Percentiles rank a stretch among this genome's conserved stretches.
Conservation (phyloP, 2,329 filamentous ascomycete species). For the Talaromyces rugulosus region DNA sequence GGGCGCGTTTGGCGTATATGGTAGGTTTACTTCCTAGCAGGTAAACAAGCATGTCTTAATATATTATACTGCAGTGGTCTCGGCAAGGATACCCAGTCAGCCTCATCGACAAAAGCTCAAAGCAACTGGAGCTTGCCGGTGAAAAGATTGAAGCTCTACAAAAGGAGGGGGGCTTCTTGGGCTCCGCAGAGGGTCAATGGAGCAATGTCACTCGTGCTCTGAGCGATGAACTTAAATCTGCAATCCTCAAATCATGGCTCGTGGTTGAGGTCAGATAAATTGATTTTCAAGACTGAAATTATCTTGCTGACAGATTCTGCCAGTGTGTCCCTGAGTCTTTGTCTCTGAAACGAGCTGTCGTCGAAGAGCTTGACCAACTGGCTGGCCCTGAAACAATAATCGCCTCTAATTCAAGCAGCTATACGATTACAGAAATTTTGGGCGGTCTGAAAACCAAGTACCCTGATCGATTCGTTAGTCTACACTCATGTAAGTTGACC, state of each 20-base stretch:
- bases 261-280: constrained; percentile 38
- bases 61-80: constrained; percentile 25
- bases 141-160: constrained; percentile 24
- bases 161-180: neutral
- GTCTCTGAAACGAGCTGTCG: constrained; percentile 16
- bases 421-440: constrained; percentile 40
- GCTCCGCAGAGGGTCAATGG: neutral
- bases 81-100: constrained; percentile 25
- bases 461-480: constrained; percentile 36
- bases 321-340: too few relatives aligned
- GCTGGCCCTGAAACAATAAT: constrained; percentile 35
- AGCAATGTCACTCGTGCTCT: neutral
- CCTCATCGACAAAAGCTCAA: constrained; percentile 25
- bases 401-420: constrained; percentile 47
- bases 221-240: neutral
- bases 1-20: constrained; percentile 32
- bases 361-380: constrained; percentile 36
- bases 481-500: constrained; percentile 32
- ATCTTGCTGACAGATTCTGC: too few relatives aligned
- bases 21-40: constrained; percentile 14
- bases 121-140: constrained; percentile 23
- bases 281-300: constrained; percentile 35
- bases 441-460: constrained; percentile 31
- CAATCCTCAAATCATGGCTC: constrained; percentile 26
- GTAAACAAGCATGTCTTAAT: neutral